Base-by-base conservation (phyloP, 176 grass and related monocot genomes). In the Oryza brachyantha region DNA sequence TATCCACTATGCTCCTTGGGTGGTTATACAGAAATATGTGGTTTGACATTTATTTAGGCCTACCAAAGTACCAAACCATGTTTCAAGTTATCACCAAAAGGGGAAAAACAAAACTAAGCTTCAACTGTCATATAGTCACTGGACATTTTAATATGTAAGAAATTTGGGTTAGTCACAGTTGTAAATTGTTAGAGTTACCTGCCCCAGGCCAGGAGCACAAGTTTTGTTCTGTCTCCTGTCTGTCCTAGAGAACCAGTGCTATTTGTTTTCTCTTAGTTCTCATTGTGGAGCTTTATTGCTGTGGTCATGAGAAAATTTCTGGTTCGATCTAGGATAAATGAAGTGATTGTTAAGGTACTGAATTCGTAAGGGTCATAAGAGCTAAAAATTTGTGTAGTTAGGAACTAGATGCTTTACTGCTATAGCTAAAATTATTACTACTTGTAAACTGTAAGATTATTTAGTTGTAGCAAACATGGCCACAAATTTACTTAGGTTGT, bases 31-130 rank as follows among this genome's bases (percentile, higher is more conserved):
- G 13, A 39, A 69, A 25, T 26, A 26, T 70, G 13, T 42, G 29
- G n/a, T 60, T 80, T 29, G 19, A 45, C n/a, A 69, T 76, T 85
- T 37, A 69, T 76, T 85, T 37, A 40, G 61, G n/a, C 34, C 65
- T 54, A 37, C 9, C 17, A 21, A 50, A 50, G 14, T 19, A 17
- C 13, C 43, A 46, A 12, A 46, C 13, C 43, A 46, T 16, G 14
- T 46, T 46, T 46, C 10, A 12, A 12, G 39, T 12, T 14, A 2
- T 16, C 43, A 3, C 43, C 43, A 16, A 46, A 46, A 46, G 43
- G 12, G 43, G 43, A 7, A 46, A 46, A 46, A 46, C 13, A 46
- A 28, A 68, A 48, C 8, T 22, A n/a, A 29, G 28, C 77, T 63
- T 45, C 34, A 46, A 28, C 3, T 12, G 59, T 54, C 28, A 32